A percentile compares a stretch with the other conserved stretches of the same genome.
These are phyloP conservation scores for Fusarium mundagurra DNA, from an alignment of 2,329 filamentous ascomycete species.

Conservation along the genomic window DNA sequence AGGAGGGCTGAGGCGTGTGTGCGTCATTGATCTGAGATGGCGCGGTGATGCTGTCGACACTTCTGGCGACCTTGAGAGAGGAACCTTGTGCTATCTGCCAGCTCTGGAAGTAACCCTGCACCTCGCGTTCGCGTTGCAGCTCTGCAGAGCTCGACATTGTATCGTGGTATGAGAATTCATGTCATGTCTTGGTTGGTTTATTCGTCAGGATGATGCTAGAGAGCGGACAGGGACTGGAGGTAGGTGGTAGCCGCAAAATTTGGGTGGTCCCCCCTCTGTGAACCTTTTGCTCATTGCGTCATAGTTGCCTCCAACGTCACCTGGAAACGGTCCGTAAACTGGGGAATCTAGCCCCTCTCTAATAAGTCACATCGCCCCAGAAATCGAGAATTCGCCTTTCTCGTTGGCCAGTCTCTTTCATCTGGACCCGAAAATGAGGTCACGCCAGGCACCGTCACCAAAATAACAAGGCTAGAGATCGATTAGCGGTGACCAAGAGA, in stretches of 20 bases:
- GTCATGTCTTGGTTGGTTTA: slow-evolving; percentile 7
- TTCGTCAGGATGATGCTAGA: background rate
- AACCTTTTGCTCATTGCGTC: slow-evolving; percentile 16
- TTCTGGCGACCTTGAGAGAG: slow-evolving; percentile 45
- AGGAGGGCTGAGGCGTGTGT: slow-evolving; percentile 47
- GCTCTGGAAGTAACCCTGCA: slow-evolving; percentile 45
- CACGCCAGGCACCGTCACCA: background rate
- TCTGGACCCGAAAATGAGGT: slow-evolving; percentile 6
- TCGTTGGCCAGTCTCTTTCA: background rate
- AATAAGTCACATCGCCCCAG: background rate
- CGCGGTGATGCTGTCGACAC: slow-evolving; percentile 45
- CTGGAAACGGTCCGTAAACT: background rate
- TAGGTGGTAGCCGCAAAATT: slow-evolving; percentile 1
- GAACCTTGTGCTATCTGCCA: slow-evolving; percentile 48
- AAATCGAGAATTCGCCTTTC: background rate
- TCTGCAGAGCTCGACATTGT: slow-evolving; percentile 41
- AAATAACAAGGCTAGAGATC: slow-evolving; percentile 7
- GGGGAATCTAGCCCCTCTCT: slow-evolving; percentile 16
- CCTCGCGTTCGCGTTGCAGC: slow-evolving; percentile 47
- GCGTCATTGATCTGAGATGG: slow-evolving; percentile 37
- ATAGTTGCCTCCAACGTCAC: slow-evolving; percentile 26
- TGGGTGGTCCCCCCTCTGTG: slow-evolving; percentile 1
- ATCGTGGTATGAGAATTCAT: slow-evolving; percentile 5
- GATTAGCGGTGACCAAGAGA: slow-evolving; percentile 12
- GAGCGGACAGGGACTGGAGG: background rate